Conservation (phyloP, 2,329 filamentous ascomycete genomes). For the Penicillium olsonii region DNA sequence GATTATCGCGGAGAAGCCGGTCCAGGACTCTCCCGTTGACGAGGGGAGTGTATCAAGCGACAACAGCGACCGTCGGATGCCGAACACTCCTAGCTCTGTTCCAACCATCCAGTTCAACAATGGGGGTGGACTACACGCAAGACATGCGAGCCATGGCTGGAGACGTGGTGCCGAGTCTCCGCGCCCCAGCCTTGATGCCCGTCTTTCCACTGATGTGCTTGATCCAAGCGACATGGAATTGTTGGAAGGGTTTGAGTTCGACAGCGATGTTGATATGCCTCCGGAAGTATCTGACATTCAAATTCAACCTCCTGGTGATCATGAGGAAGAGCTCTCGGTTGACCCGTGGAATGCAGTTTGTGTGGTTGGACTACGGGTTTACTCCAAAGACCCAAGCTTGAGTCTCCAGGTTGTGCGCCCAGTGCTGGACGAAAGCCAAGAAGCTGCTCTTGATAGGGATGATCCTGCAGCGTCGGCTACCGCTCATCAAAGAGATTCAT, state of each 20-base stretch:
- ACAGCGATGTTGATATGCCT: conserved; percentile 46
- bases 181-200: conserved; percentile 28
- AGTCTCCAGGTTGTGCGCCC: conserved; percentile 55
- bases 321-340: conserved; percentile 9
- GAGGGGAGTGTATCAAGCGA: conserved; percentile 22
- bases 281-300: conserved; percentile 26
- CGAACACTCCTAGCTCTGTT: conserved; percentile 20
- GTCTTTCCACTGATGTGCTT: conserved; percentile 23
- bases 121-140: conserved; percentile 24
- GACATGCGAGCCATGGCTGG: conserved; percentile 13
- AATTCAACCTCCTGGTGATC: neutral
- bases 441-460: conserved; percentile 48
- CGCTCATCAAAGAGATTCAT: neutral
- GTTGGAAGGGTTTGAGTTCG: conserved; percentile 45
- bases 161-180: conserved; percentile 18
- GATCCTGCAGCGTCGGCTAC: conserved; percentile 40
- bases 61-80: conserved; percentile 13
- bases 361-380: conserved; percentile 61
- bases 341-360: conserved; percentile 63
- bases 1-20: conserved; percentile 24
- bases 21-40: conserved; percentile 30
- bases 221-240: conserved; percentile 35
- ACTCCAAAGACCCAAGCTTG: conserved; percentile 53
- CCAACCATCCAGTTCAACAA: conserved; percentile 33
- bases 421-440: conserved; percentile 38